Evolutionary conservation across 1,284 basidiomycete genomes (phyloP).

Genomic region (Pholiota adiposa): DNA sequence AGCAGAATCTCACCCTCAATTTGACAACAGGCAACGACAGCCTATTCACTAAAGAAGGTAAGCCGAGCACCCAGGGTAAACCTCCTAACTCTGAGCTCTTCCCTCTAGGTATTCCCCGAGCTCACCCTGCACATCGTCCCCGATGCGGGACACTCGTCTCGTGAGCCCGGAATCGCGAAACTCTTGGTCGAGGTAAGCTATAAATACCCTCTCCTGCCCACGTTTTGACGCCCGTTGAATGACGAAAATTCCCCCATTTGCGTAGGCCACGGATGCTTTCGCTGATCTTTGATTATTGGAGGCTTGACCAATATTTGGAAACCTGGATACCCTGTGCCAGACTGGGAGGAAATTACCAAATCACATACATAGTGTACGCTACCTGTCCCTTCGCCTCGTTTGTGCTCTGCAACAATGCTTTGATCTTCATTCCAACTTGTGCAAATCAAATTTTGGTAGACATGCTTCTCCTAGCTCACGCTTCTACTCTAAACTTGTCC

Average conservation of each 20-base stretch:
- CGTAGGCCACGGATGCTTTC: slow-evolving; percentile 23
- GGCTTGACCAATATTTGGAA: background rate
- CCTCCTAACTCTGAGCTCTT: background rate
- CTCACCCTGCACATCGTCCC: slow-evolving; percentile 79
- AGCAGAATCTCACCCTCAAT: background rate
- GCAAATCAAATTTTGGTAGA: too few species aligned
- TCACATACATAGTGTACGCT: too few species aligned
- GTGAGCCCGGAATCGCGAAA: slow-evolving; percentile 77
- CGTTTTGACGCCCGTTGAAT: background rate
- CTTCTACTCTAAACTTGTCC: too few species aligned
- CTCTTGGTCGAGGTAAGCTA: slow-evolving; percentile 71
- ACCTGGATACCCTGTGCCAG: background rate
- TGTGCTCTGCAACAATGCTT: too few species aligned
- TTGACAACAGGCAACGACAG: slow-evolving; percentile 67
- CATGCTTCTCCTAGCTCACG: too few species aligned
- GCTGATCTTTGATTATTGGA: slow-evolving; percentile 17
- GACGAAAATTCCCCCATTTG: background rate
- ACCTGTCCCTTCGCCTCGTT: too few species aligned
- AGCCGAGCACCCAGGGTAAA: background rate
- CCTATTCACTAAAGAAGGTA: slow-evolving; percentile 77
- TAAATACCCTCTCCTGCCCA: slow-evolving; percentile 26
- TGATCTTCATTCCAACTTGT: too few species aligned
- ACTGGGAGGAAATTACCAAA: background rate
- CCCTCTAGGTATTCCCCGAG: slow-evolving; percentile 73
- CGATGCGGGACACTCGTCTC: slow-evolving; percentile 91